Base-by-base conservation (phyloP, 345 rosid species). In the Jatropha curcas region DNA sequence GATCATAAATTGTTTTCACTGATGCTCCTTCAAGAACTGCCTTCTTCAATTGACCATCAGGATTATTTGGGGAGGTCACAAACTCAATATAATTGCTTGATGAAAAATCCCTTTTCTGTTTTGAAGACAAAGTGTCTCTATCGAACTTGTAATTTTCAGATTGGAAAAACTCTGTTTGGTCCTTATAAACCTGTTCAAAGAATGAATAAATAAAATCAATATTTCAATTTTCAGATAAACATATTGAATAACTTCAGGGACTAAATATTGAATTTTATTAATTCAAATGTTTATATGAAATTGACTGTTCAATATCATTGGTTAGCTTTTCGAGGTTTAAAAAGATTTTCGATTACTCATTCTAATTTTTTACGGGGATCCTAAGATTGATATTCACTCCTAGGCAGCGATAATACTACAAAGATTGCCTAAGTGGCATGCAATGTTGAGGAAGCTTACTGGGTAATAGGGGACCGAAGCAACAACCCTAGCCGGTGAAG, bases 391-490 rank as follows among this genome's bases (percentile, higher is more conserved):
- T n/a, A n/a, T n/a, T n/a, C n/a, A n/a, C n/a, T n/a, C n/a, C n/a
- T n/a, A n/a, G n/a, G n/a, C n/a, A n/a, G n/a, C n/a, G n/a, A n/a
- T n/a, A n/a, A n/a, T n/a, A n/a, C n/a, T n/a, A n/a, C n/a, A n/a
- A n/a, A n/a, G n/a, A n/a, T n/a, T n/a, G n/a, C n/a, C n/a, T n/a
- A n/a, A n/a, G n/a, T n/a, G n/a, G n/a, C n/a, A n/a, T n/a, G n/a
- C n/a, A n/a, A n/a, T 1, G 16, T 3, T 3, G 14, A 45, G 12
- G 53, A 48, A 20, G 35, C 60, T 76, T 70, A 76, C 74, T 13
- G 79, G 71, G 56, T 76, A 76, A 20, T 70, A 70, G 2, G 79
- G 74, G 30, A 52, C 24, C 22, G 79, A 70, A n/a, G 79, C 79
- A 20, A 76, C 70, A 39, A 70, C 79, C 64, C 51, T 64, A 1